Evolutionary conservation across 106 monocot genomes (phyloP).

Genomic region (Chionographis japonica): DNA sequence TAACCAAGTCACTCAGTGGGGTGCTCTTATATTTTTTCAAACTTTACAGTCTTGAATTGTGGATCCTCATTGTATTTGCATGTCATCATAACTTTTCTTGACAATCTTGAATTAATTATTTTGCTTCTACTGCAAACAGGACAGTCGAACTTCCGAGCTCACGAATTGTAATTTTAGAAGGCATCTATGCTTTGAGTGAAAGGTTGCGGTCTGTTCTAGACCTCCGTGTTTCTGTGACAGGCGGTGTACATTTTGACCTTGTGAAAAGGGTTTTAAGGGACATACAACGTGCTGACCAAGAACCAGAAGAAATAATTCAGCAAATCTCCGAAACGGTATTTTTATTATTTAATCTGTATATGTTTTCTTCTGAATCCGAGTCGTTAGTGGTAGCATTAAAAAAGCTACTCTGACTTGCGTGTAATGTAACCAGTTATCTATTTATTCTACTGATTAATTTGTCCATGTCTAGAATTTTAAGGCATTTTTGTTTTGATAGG

Average conservation of each 20-base stretch:
- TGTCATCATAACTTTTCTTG: not conserved
- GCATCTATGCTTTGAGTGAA: constrained; percentile 95
- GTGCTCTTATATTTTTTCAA: not conserved
- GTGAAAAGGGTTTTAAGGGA: constrained; percentile 97
- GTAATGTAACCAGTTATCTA: too few species aligned
- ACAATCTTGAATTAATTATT: not conserved
- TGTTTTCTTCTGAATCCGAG: not conserved
- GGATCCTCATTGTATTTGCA: not conserved
- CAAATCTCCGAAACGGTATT: constrained; percentile 94
- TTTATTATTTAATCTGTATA: constrained; percentile 9
- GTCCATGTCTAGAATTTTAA: too few species aligned
- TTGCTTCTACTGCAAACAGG: constrained; percentile 36
- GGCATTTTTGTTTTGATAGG: constrained; percentile 26
- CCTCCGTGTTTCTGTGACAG: constrained; percentile 93
- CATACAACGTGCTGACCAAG: constrained; percentile 94
- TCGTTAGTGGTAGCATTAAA: not conserved
- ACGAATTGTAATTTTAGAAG: constrained; percentile 89
- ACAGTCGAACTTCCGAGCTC: constrained; percentile 87
- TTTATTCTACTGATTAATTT: too few species aligned
- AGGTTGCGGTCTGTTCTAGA: constrained; percentile 73
- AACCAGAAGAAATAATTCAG: constrained; percentile 98
- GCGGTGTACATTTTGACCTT: constrained; percentile 98
- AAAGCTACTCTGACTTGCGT: not conserved
- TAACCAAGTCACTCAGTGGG: not conserved
- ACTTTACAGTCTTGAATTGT: not conserved